A percentile compares a stretch with the other conserved stretches of the same genome.
phyloP scores from a whole-genome alignment of 495 filamentous ascomycete genomes.

The Hypoxylon intermedium region DNA sequence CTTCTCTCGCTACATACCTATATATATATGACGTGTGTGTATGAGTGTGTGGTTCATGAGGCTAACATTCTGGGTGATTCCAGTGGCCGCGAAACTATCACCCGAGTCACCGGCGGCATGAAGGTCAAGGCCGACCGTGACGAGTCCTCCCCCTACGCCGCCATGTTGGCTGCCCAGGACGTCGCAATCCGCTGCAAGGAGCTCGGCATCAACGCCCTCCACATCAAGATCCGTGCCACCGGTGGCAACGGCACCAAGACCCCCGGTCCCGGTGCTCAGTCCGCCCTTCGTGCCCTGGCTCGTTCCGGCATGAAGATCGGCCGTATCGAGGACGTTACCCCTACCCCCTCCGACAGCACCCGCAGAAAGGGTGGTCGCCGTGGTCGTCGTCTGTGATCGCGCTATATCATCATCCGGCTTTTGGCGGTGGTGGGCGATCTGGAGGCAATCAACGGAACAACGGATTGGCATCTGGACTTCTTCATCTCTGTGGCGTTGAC shows the following conservation, averaged over 20 bases:
- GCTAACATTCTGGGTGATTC: slow-evolving; percentile 72
- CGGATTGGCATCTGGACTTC: slow-evolving; percentile 53
- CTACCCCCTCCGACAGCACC: slow-evolving; percentile 97
- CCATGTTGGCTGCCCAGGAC: slow-evolving; percentile 98
- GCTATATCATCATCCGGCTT: slow-evolving; percentile 46
- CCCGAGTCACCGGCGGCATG: slow-evolving; percentile 99
- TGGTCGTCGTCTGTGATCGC: slow-evolving; percentile 95
- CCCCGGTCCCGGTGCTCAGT: slow-evolving; percentile 97
- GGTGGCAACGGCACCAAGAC: slow-evolving; percentile 97
- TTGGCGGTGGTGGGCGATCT: slow-evolving; percentile 45
- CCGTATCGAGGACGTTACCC: slow-evolving; percentile 99
- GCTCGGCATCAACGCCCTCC: slow-evolving; percentile 95
- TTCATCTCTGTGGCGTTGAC: slow-evolving; percentile 62
- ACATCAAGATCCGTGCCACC: slow-evolving; percentile 99
- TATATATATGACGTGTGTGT: slow-evolving; percentile 9
- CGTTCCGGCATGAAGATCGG: slow-evolving; percentile 99
- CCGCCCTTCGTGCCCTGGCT: slow-evolving; percentile 96
- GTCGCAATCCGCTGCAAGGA: slow-evolving; percentile 98
- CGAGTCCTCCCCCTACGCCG: slow-evolving; percentile 98
- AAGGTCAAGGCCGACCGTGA: slow-evolving; percentile 99
- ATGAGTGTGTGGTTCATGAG: slow-evolving; percentile 45
- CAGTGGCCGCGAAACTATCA: slow-evolving; percentile 99
- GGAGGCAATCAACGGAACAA: slow-evolving; percentile 34
- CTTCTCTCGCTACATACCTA: slow-evolving; percentile 38
- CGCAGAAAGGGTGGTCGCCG: slow-evolving; percentile 99